Evolutionary conservation across 2,329 filamentous ascomycete species (phyloP), one percentile per base, ranked within the genome.

Genomic region (Huntiella bhutanensis): DNA sequence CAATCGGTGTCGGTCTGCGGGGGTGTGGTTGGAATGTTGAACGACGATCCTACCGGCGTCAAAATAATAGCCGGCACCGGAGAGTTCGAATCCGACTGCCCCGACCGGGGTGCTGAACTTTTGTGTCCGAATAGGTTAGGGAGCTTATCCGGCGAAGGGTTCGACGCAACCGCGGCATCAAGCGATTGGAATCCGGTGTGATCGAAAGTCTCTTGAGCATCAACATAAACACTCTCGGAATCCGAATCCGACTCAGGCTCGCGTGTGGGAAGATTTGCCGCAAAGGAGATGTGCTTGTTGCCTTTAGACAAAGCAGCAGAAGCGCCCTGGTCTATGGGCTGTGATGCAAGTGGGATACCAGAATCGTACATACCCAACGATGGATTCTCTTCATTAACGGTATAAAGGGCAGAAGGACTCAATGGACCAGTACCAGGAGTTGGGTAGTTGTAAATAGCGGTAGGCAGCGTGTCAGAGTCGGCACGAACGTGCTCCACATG

Each of bases 141-240:
- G 19, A 32, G 33, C 8, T 38, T 35, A 15, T 39, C 39, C 6
- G 38, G 5, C 2, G 34, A n/a, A 3, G 80, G 75, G 41, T 69
- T 75, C 15, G 77, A 71, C 33, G 42, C 41, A 1, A 84, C 69
- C 6, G 86, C 72, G 8, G 82, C 82, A 58, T 86, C 71, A 5
- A 87, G 65, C 4, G 80, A 86, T 55, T 75, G 67, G 54, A 84
- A 87, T 0, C 78, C 81, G 2, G 70, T 71, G 35, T 80, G 77
- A 11, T 83, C 77, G 0, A 80, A 63, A 50, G 85, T 79, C 59
- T 87, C 82, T 46, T 79, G 79, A 1, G 82, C 82, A 59, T 87
- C 82, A 52, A 78, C 84, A 56, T 83, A 87, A 17, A 82, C 69
- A 51, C 71, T 78, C 43, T 63, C 65, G 11, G 62, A 62, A 47